Evolutionary conservation across 306 rosid species (phyloP).

Genomic region (Pterocarpus santalinus): DNA sequence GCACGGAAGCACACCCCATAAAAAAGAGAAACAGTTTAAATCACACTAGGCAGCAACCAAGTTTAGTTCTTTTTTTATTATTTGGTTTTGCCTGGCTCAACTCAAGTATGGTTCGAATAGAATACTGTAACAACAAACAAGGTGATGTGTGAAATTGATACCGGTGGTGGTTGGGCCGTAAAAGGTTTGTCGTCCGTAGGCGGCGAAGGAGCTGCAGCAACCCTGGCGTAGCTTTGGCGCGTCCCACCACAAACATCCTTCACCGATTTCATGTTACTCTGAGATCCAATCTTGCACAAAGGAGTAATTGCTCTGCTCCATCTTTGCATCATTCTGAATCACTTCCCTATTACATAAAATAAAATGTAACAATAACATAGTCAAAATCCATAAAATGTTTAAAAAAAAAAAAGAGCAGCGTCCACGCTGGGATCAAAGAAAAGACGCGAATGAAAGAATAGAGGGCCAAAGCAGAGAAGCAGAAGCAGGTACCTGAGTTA

Average conservation of each 20-base stretch:
- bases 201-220: slow-evolving; percentile 63
- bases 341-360: neutral
- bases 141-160: neutral
- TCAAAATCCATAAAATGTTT: neutral
- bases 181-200: slow-evolving; percentile 45
- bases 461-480: neutral
- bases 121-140: neutral
- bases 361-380: neutral
- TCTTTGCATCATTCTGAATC: slow-evolving; percentile 66
- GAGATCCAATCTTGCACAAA: slow-evolving; percentile 61
- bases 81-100: neutral
- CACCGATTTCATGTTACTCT: slow-evolving; percentile 40
- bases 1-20: neutral
- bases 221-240: slow-evolving; percentile 65
- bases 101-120: neutral
- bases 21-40: neutral
- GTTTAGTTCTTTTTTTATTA: neutral
- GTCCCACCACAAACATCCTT: slow-evolving; percentile 42
- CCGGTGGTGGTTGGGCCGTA: neutral
- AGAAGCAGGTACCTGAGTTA: neutral
- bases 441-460: no score
- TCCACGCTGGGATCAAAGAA: neutral
- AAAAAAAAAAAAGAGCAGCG: neutral
- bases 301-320: slow-evolving; percentile 64
- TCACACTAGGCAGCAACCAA: neutral